phyloP scores from a whole-genome alignment of 257 asterid species.

The Craterostigma plantagineum region DNA sequence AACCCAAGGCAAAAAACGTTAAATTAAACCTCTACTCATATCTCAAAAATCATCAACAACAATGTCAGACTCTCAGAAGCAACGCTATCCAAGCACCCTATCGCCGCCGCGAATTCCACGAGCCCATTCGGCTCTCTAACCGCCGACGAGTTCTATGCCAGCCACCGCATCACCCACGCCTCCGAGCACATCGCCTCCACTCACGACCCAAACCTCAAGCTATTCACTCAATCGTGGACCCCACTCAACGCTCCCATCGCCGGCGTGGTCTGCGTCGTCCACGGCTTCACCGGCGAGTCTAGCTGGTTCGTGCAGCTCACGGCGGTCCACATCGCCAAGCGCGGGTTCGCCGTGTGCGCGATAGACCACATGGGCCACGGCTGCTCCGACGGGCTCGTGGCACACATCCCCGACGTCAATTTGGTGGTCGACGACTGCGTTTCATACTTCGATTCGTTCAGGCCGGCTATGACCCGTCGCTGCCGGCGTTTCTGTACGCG shows the following conservation, averaged over 20 bases:
- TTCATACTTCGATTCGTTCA: conserved; percentile 35
- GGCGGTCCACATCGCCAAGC: conserved; percentile 42
- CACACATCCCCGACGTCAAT: conserved; percentile 63
- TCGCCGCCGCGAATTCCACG: conserved; percentile 59
- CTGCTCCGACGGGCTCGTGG: conserved; percentile 60
- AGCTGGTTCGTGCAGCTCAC: conserved; percentile 94
- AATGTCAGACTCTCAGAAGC: no score
- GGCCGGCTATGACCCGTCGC: conserved; percentile 20
- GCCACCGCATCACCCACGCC: conserved; percentile 51
- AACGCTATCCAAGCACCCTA: conserved; percentile 36
- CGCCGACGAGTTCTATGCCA: conserved; percentile 60
- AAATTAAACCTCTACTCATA: no score
- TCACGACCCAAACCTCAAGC: conserved; percentile 39
- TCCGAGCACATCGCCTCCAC: conserved; percentile 55
- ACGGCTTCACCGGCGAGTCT: conserved; percentile 95
- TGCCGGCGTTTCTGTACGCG: conserved; percentile 60
- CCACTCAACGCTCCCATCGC: conserved; percentile 31
- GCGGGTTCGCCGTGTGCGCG: conserved; percentile 91
- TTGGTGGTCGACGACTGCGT: conserved; percentile 71
- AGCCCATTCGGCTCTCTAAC: conserved; percentile 58
- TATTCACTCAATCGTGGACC: conserved; percentile 88
- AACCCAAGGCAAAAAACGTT: no score
- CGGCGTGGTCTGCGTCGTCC: conserved; percentile 67
- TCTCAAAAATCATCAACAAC: no score
- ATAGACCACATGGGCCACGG: conserved; percentile 97